Base-by-base conservation (phyloP, 2,329 filamentous ascomycete genomes). In the Colletotrichum echinochloae region DNA sequence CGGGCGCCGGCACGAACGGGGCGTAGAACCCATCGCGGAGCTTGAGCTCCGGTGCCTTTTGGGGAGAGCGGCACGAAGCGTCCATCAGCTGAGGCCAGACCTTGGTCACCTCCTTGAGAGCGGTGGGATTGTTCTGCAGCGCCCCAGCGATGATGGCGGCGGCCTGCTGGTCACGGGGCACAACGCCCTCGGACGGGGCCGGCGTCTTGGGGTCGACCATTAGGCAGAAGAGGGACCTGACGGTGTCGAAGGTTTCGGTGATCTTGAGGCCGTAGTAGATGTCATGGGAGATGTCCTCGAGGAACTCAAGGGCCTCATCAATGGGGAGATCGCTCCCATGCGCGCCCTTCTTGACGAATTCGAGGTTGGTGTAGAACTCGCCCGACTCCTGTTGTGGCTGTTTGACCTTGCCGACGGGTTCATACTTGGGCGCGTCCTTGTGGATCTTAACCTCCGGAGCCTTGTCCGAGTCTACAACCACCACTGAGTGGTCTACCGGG, bases 261-360 rank as follows among this genome's bases (percentile, higher is more conserved):
- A 92, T 85, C 77, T 90, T 88, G 23, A 90, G 81, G 12, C 90
- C 90, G 78, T 91, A 92, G 81, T 91, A 92, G 72, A 92, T 88
- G 78, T 92, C 90, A 78, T 92, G 90, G 0, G 90, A 87, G 35
- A 91, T 80, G 8, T 92, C 90, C 71, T 87, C 83, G n/a, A 92
- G 84, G 41, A 83, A 83, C 41, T 87, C 84, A 9, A 92, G 82
- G 0, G 87, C 87, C 14, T 80, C 80, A 49, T 87, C 84, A 18
- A 89, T 80, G 3, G 76, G 78, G 63, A 79, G 74, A 20, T 78
- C 77, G 23, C 73, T 74, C 12, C 71, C 69, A 26, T 76, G 71
- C 7, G 63, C 60, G n/a, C 73, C 74, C 57, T 72, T 77, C 73
- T 66, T 72, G 49, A 73, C 60, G 48, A 49, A 73, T 11, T 73